These are phyloP conservation scores for Trichoderma brevicompactum DNA, from an alignment of 2,329 filamentous ascomycete species.

Conservation along the genomic window DNA sequence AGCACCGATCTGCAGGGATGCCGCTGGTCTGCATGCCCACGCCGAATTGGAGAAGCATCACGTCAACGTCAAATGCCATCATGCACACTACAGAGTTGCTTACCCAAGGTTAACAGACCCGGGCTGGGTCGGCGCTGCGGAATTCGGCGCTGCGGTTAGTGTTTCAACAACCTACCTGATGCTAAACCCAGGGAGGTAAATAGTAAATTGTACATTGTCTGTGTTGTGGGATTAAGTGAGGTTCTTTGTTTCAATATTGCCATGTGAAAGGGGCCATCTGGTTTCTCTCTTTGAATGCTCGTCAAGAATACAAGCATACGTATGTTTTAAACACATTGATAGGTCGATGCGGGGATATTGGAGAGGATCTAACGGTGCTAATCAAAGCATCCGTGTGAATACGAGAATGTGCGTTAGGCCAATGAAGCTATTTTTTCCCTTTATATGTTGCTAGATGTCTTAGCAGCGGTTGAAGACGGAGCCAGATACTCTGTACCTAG, in stretches of 20 bases:
- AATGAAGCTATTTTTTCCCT: too few species aligned
- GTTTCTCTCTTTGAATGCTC: not conserved
- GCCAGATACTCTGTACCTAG: too few species aligned
- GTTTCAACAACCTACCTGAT: not conserved
- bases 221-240: too few species aligned
- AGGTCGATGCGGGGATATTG: too few species aligned
- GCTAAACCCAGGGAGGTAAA: not conserved
- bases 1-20: constrained; percentile 20
- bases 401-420: too few species aligned
- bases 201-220: not conserved
- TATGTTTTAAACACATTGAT: too few species aligned
- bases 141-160: not conserved
- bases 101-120: too few species aligned
- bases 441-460: not conserved
- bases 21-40: constrained; percentile 20
- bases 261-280: not conserved
- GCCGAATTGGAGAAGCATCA: constrained; percentile 24
- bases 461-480: too few species aligned
- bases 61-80: constrained; percentile 13
- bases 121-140: not conserved
- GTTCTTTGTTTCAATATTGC: not conserved
- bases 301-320: not conserved
- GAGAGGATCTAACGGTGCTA: too few species aligned
- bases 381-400: too few species aligned
- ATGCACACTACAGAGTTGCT: too few species aligned